A percentile compares a stretch with the other conserved stretches of the same genome.
Evolutionary conservation across 176 grass and related monocot species (phyloP).

Genomic region (Luzula sylvatica): DNA sequence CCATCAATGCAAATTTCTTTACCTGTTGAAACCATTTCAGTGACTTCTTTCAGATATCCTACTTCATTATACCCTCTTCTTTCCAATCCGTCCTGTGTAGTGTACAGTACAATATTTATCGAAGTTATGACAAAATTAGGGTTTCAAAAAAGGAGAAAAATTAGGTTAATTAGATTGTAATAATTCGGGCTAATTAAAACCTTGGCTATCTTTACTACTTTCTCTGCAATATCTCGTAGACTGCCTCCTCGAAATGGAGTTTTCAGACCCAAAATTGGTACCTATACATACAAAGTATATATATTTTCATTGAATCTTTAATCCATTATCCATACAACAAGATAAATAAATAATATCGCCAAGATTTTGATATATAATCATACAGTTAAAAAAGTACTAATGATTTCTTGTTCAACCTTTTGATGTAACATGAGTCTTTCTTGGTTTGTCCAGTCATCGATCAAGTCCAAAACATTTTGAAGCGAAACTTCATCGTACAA

Average conservation of each 20-base stretch:
- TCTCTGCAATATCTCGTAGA: slow-evolving; percentile 30
- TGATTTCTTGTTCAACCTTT: slow-evolving; percentile 15
- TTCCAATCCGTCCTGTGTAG: slow-evolving; percentile 35
- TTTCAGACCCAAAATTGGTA: slow-evolving; percentile 26
- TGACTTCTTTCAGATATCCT: slow-evolving; percentile 33
- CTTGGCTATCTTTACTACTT: slow-evolving; percentile 37
- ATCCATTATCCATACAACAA: no score
- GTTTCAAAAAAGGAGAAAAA: background rate
- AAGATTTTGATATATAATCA: no score
- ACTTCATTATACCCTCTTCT: slow-evolving; percentile 37
- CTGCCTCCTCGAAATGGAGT: slow-evolving; percentile 33
- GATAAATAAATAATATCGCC: no score
- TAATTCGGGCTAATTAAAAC: slow-evolving; percentile 11
- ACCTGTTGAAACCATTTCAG: slow-evolving; percentile 33
- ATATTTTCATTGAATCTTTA: no score
- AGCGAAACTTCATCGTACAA: slow-evolving; percentile 37
- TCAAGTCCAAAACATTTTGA: slow-evolving; percentile 24
- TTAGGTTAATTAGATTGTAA: background rate
- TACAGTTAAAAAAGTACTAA: no score
- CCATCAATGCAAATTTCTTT: background rate
- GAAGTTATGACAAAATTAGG: no score
- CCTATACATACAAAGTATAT: slow-evolving; percentile 19
- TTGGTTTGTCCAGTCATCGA: slow-evolving; percentile 32
- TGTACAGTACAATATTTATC: background rate
- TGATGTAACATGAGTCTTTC: slow-evolving; percentile 34